Percentiles rank a stretch among this genome's conserved stretches.
These are phyloP conservation scores for Lolium perenne DNA, from an alignment of 176 grass and related monocot species.

Conservation along the genomic window DNA sequence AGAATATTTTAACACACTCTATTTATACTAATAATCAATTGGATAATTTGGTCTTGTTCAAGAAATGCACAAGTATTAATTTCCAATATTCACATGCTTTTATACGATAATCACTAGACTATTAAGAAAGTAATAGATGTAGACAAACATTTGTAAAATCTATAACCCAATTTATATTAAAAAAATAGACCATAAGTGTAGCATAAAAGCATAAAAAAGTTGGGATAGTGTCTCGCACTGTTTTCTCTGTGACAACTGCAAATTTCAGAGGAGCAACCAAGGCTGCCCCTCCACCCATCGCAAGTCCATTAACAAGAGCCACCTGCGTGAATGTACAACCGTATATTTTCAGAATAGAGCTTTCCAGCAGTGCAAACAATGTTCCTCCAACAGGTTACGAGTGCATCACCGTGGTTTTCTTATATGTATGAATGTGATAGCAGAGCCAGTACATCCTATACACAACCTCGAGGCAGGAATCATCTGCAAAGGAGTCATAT, in stretches of 20 bases:
- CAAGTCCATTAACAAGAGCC: slow-evolving; percentile 89
- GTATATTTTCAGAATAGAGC: slow-evolving; percentile 10
- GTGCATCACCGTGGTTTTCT: slow-evolving; percentile 70
- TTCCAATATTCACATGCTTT: neutral
- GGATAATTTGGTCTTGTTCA: neutral
- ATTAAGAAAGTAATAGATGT: neutral
- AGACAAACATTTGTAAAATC: slow-evolving; percentile 13
- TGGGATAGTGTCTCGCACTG: slow-evolving; percentile 45
- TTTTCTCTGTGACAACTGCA: slow-evolving; percentile 85
- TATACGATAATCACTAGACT: slow-evolving; percentile 11
- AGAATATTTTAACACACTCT: neutral
- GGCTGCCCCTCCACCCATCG: slow-evolving; percentile 90
- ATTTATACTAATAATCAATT: neutral
- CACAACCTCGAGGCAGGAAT: slow-evolving; percentile 89
- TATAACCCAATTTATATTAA: neutral
- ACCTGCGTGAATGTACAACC: slow-evolving; percentile 49
- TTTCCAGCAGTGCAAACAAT: neutral
- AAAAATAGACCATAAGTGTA: neutral
- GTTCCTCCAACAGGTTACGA: neutral
- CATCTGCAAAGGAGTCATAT: slow-evolving; percentile 58
- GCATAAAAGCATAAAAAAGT: neutral
- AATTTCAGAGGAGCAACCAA: slow-evolving; percentile 79
- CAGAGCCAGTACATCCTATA: slow-evolving; percentile 99
- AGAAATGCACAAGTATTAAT: neutral
- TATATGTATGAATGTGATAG: slow-evolving; percentile 95